These are phyloP conservation scores for Schizophyllum commune DNA, from an alignment of 1,284 basidiomycete species.

Conservation along the genomic window DNA sequence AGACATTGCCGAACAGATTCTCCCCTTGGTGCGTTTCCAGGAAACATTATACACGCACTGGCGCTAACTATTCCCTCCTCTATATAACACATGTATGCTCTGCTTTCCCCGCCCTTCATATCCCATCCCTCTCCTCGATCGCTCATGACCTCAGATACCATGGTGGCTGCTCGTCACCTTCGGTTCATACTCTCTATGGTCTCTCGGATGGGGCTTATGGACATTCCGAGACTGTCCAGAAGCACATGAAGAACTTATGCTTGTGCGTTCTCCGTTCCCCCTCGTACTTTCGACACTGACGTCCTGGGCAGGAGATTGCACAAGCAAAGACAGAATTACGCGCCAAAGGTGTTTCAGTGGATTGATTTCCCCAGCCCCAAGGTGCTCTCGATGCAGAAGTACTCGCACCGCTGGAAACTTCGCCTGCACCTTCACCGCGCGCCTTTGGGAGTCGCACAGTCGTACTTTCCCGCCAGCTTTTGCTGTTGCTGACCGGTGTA, in stretches of 20 bases:
- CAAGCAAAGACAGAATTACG: conserved; percentile 67
- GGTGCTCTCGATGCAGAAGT: no score
- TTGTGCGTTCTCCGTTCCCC: conserved; percentile 30
- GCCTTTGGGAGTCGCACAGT: no score
- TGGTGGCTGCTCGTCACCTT: conserved; percentile 75
- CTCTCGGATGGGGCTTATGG: conserved; percentile 64
- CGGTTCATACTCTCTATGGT: conserved; percentile 67
- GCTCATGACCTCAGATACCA: conserved; percentile 40
- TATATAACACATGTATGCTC: no score
- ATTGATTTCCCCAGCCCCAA: conserved; percentile 42
- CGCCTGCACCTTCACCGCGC: no score
- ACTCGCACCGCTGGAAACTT: no score
- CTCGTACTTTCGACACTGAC: conserved; percentile 3
- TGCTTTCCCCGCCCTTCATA: no score
- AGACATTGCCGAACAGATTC: conserved; percentile 34
- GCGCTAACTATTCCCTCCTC: not conserved
- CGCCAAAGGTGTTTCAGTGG: conserved; percentile 57
- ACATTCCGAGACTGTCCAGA: conserved; percentile 71
- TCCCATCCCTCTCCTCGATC: not conserved
- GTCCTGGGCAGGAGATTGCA: conserved; percentile 45
- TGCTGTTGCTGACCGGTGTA: no score
- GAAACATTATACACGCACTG: not conserved
- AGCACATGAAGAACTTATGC: conserved; percentile 62
- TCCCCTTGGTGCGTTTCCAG: conserved; percentile 47
- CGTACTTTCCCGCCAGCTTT: no score